Base-by-base conservation (phyloP, 1,139 yeast species). In the Pichia inconspicua region DNA sequence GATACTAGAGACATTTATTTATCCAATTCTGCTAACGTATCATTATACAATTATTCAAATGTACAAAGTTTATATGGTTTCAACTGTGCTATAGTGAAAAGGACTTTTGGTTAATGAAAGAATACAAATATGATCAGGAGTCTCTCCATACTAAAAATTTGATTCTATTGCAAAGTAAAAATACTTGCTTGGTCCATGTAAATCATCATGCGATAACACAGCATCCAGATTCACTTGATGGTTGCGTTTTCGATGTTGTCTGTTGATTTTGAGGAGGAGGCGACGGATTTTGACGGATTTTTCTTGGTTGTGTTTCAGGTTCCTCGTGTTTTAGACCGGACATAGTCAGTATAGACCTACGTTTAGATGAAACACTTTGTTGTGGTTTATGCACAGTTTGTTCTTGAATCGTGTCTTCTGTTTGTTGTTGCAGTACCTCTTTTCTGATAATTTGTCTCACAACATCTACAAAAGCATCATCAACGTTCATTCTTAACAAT, bases 401-500 rank as follows among this genome's bases (percentile, higher is more conserved):
- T 17, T 14, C 37, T 34, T 36, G n/a, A 19, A 19, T 12, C 11
- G n/a, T 28, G 10, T 39, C 44, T 17, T 19, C 31, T 10, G 25
- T 4, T 41, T 52, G 51, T 42, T 55, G 57, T 42, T 55, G 58
- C 47, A 55, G 59, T 28, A 80, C 79, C 63, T 84, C 94, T 57
- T 81, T 82, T 60, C 89, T 74, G 74, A 84, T 84, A 53, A 90
- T 88, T 58, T 85, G 94, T 65, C 96, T 56, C 22, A 65, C 67
- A 38, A 65, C 66, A 48, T 65, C 68, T 17, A 64, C 61, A 42
- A 94, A 92, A 2, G 95, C 88, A 60, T 88, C 95, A 65, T 92
- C 97, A 47, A 94, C 97, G 60, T 92, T 90, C 64, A 88, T 80
- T 57, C 95, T 80, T 64, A 84, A 90, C 71, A 92, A 89, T 34